Evolutionary conservation across 2,329 filamentous ascomycete species (phyloP), one percentile per base, ranked within the genome.

Genomic region (Fusarium nygamai): DNA sequence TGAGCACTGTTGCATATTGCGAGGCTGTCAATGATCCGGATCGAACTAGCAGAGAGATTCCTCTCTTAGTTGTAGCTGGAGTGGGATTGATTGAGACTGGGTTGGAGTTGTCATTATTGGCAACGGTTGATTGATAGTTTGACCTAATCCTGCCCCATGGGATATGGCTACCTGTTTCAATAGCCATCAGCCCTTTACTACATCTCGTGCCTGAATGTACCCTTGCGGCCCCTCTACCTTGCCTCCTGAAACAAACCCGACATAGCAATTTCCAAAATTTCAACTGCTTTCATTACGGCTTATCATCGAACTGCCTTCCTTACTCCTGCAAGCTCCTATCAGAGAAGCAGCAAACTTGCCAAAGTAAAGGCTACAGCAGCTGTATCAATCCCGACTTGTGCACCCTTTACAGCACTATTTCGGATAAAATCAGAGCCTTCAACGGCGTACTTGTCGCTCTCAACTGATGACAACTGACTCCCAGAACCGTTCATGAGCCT

Each of bases 331-430:
- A 38, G 19, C 4, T 39, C 11, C 2, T 13, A 29, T 22, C 14
- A 22, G 0, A 54, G 5, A 12, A 22, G 24, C 14, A 8, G 10
- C 7, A 54, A 22, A 0, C 34, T 8, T 8, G 34, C 7, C 0
- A 54, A 3, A 27, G 6, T 29, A 19, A 54, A 6, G 12, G 24
- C 59, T 27, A 44, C 8, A 20, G 27, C n/a, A 36, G n/a, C 24
- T 20, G 9, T 34, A 8, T 29, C 47, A 3, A 41, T 2, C 8
- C 41, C 16, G 4, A 19, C 6, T 16, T 29, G 41, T 0, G n/a
- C 6, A 1, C n/a, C 11, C 11, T 39, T 61, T 1, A 2, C 14
- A n/a, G 19, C 61, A 46, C 9, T n/a, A 13, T 47, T 39, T 12
- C 16, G 31, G 12, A 64, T 61, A 6, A 47, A 34, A 1, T 29